Conservation (phyloP, 345 rosid genomes). For the Euclidium syriacum region DNA sequence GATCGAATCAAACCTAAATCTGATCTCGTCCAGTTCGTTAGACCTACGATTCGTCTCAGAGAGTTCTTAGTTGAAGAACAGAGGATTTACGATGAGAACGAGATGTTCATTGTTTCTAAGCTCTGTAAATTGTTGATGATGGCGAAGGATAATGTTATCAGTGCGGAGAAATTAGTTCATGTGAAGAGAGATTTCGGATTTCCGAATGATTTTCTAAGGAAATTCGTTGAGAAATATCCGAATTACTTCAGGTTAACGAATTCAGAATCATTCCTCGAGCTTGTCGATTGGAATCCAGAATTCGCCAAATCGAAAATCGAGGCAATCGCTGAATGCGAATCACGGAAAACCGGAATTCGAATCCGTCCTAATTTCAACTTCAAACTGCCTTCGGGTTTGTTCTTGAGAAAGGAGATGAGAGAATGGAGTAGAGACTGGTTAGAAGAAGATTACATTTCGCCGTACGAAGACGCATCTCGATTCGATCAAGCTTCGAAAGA, state of each 20-base stretch:
- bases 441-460: slow-evolving; percentile 77
- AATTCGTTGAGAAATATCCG: slow-evolving; percentile 56
- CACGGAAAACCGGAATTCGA: slow-evolving; percentile 44
- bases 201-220: slow-evolving; percentile 64
- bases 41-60: slow-evolving; percentile 47
- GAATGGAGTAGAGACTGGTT: slow-evolving; percentile 93
- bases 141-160: slow-evolving; percentile 57
- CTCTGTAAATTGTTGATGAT: slow-evolving; percentile 82
- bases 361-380: slow-evolving; percentile 61
- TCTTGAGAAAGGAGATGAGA: slow-evolving; percentile 82
- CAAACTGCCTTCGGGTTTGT: slow-evolving; percentile 63
- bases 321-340: slow-evolving; percentile 58
- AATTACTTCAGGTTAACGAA: slow-evolving; percentile 59
- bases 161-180: slow-evolving; percentile 61
- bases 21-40: slow-evolving; percentile 46
- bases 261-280: slow-evolving; percentile 53
- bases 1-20: slow-evolving; percentile 68
- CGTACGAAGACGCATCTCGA: slow-evolving; percentile 58
- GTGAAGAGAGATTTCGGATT: slow-evolving; percentile 91
- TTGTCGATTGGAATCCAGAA: slow-evolving; percentile 62
- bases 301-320: slow-evolving; percentile 59
- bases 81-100: slow-evolving; percentile 43
- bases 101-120: slow-evolving; percentile 57
- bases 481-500: slow-evolving; percentile 65
- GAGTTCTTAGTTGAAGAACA: slow-evolving; percentile 63